Conservation (phyloP, 2,329 filamentous ascomycete species). For the Trichoderma sp. region DNA sequence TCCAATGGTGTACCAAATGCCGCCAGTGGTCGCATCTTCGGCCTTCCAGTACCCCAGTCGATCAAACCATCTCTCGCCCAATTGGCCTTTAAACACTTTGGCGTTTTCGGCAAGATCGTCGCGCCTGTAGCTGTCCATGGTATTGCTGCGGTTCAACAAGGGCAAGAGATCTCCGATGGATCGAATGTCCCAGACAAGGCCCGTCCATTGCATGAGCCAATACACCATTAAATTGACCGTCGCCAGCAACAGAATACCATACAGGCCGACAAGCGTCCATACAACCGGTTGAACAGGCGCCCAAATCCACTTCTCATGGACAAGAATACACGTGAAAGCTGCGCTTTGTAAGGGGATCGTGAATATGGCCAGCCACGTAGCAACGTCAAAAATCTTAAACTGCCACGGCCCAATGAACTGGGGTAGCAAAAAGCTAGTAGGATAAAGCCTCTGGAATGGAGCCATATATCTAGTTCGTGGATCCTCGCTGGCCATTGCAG, state of each 20-base stretch:
- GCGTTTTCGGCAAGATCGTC: conserved; percentile 56
- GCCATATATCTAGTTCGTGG: conserved; percentile 59
- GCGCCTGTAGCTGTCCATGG: conserved; percentile 66
- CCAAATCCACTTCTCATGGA: conserved; percentile 69
- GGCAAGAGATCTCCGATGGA: conserved; percentile 78
- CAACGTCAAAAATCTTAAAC: conserved; percentile 61
- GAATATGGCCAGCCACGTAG: conserved; percentile 76
- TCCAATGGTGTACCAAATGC: conserved; percentile 77
- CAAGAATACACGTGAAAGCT: conserved; percentile 63
- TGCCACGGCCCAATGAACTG: conserved; percentile 60
- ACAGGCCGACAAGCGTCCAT: conserved; percentile 74
- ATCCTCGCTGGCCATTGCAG: conserved; percentile 66
- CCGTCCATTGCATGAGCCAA: conserved; percentile 64
- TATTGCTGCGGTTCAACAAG: conserved; percentile 76
- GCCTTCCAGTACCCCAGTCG: conserved; percentile 85
- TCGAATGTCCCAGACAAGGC: conserved; percentile 79
- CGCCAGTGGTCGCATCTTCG: conserved; percentile 57
- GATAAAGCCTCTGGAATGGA: conserved; percentile 66
- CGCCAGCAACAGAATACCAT: conserved; percentile 62
- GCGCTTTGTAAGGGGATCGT: conserved; percentile 78
- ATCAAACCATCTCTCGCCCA: conserved; percentile 58
- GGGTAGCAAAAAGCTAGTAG: conserved; percentile 64
- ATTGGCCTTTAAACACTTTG: conserved; percentile 50
- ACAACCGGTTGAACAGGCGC: conserved; percentile 71
- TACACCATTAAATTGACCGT: conserved; percentile 54